These are phyloP conservation scores for Setaria viridis DNA, from an alignment of 202 grass and related monocot species.

Conservation along the genomic window DNA sequence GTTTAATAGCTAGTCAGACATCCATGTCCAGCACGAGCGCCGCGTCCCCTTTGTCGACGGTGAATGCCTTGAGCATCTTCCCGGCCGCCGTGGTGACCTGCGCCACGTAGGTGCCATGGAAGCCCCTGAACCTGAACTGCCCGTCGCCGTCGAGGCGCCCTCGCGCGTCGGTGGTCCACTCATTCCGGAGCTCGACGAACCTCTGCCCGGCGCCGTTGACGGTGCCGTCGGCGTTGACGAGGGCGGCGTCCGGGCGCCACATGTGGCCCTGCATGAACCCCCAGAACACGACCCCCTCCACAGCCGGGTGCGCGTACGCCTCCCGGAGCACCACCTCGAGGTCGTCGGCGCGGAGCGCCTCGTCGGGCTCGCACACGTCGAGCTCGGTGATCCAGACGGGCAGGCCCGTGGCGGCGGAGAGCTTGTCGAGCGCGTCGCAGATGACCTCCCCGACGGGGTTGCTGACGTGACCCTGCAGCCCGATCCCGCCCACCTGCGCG, in stretches of 20 bases:
- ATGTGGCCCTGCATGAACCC: conserved; percentile 61
- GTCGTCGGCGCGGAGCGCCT: conserved; percentile 57
- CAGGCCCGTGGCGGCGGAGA: conserved; percentile 25
- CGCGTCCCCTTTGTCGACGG: conserved; percentile 27
- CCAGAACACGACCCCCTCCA: conserved; percentile 66
- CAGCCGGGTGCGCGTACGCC: conserved; percentile 60
- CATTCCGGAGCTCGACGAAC: not conserved
- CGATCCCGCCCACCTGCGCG: conserved; percentile 53
- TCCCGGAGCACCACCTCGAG: conserved; percentile 67
- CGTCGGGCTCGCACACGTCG: conserved; percentile 55
- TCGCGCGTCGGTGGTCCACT: conserved; percentile 17
- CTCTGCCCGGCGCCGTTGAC: conserved; percentile 55
- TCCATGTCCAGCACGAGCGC: conserved; percentile 7
- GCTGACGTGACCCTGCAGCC: conserved; percentile 57
- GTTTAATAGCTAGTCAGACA: no score
- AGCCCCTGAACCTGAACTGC: conserved; percentile 12
- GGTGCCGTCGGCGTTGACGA: conserved; percentile 54
- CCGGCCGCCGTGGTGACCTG: conserved; percentile 2
- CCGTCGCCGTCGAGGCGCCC: not conserved
- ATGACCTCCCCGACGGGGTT: conserved; percentile 53
- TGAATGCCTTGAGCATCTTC: conserved; percentile 32
- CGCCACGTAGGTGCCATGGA: conserved; percentile 30
- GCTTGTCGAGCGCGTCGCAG: conserved; percentile 50
- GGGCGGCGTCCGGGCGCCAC: conserved; percentile 36
- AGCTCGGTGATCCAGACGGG: conserved; percentile 70